These are phyloP conservation scores for Pistacia integerrima DNA, from an alignment of 345 rosid genomes.

Conservation along the genomic window DNA sequence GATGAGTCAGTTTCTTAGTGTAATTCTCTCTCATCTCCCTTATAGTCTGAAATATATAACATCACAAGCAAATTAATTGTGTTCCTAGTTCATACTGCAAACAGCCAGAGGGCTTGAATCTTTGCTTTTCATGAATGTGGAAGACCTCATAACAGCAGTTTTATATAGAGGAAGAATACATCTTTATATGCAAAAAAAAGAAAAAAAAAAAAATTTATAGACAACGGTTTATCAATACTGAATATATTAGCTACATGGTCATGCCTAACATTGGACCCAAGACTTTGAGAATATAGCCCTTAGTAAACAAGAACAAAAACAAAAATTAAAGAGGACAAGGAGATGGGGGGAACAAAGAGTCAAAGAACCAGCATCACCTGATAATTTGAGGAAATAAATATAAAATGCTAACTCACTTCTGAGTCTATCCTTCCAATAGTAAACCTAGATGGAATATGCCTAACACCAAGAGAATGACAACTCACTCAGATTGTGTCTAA, in stretches of 20 bases:
- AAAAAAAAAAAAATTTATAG: neutral
- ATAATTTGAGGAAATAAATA: neutral
- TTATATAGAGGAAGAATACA: neutral
- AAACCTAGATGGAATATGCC: neutral
- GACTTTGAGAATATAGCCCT: neutral
- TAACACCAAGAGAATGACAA: neutral
- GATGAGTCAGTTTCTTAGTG: conserved; percentile 65
- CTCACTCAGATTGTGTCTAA: neutral
- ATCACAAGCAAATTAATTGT: conserved; percentile 41
- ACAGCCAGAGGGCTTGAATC: conserved; percentile 13
- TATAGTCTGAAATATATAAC: conserved; percentile 61
- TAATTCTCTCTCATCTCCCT: conserved; percentile 88
- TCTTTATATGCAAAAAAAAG: neutral
- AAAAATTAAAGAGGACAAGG: neutral
- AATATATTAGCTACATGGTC: conserved; percentile 15
- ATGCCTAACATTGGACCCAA: conserved; percentile 16
- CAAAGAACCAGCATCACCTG: neutral
- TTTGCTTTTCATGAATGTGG: conserved; percentile 13
- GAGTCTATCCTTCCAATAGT: neutral
- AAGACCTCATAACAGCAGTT: conserved; percentile 10
- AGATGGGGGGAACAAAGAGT: neutral
- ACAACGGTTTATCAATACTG: neutral
- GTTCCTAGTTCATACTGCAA: conserved; percentile 21
- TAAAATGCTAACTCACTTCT: neutral
- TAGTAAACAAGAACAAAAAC: neutral